A percentile compares a stretch with the other conserved stretches of the same genome.
These are phyloP conservation scores for Penicillium steckii DNA, from an alignment of 495 filamentous ascomycete genomes.

Conservation along the genomic window DNA sequence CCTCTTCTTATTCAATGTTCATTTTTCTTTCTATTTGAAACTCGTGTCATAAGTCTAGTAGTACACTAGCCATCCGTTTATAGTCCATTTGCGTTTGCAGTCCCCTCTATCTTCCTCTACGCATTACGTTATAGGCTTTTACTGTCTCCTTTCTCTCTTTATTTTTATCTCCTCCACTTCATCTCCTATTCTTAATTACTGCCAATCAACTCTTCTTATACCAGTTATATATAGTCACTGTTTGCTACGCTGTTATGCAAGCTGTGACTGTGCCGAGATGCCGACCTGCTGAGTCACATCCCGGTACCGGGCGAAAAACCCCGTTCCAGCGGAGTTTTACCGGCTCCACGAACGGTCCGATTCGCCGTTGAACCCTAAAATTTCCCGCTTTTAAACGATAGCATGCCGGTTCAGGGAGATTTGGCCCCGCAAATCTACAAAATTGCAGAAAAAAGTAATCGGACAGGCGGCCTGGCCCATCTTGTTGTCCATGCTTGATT, in stretches of 20 bases:
- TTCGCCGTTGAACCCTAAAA: neutral
- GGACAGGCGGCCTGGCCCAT: neutral
- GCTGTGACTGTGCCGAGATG: neutral
- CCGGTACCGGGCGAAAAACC: neutral
- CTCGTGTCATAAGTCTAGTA: no score
- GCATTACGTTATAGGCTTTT: no score
- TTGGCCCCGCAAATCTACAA: neutral
- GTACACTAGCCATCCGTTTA: no score
- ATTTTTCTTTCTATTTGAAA: neutral
- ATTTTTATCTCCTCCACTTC: neutral
- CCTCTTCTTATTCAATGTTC: no score
- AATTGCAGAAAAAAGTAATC: neutral
- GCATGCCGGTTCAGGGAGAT: neutral
- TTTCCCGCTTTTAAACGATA: neutral
- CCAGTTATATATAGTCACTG: no score
- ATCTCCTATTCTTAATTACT: neutral
- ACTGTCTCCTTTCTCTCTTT: neutral
- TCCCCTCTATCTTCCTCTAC: no score
- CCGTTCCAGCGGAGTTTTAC: no score
- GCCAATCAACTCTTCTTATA: no score
- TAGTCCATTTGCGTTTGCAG: no score
- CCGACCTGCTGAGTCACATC: neutral
- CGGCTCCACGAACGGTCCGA: no score
- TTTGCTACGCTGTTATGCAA: neutral
- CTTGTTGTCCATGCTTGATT: neutral